Conservation (phyloP, 2,329 filamentous ascomycete genomes). For the Thermothelomyces thermophilus region DNA sequence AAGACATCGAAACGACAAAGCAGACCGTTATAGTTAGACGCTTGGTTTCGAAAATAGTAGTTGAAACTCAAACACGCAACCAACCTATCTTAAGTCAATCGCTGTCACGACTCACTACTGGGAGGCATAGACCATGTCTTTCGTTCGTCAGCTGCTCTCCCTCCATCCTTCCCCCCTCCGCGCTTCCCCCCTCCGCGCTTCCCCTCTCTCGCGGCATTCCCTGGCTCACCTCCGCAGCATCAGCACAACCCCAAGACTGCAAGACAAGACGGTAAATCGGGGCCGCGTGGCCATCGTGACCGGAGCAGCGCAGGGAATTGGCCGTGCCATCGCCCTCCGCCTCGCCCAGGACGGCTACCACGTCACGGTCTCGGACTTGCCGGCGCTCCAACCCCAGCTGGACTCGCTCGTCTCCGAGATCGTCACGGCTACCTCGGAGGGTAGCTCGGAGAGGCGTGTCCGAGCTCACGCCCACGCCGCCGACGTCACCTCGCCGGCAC, state of each 20-base stretch:
- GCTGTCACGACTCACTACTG: too few relatives aligned
- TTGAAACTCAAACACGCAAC: too few relatives aligned
- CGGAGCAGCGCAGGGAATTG: slow-evolving; percentile 37
- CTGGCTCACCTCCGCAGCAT: background rate
- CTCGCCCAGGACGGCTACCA: slow-evolving; percentile 60
- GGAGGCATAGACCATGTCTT: background rate
- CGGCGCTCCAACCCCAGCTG: slow-evolving; percentile 48
- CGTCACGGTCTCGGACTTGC: slow-evolving; percentile 58
- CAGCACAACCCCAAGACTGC: background rate
- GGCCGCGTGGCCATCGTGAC: slow-evolving; percentile 22
- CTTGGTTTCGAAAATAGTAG: too few relatives aligned
- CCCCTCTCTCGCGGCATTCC: background rate
- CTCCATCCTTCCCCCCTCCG: too few relatives aligned
- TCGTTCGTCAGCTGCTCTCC: too few relatives aligned
- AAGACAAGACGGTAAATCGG: background rate
- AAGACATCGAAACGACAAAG: too few relatives aligned
- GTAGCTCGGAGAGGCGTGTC: background rate
- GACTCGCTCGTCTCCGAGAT: slow-evolving; percentile 35
- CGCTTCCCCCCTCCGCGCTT: too few relatives aligned
- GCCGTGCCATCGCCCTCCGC: slow-evolving; percentile 56
- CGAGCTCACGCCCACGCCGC: slow-evolving; percentile 47
- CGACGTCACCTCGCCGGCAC: slow-evolving; percentile 51
- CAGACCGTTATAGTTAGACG: too few relatives aligned
- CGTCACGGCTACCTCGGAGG: slow-evolving; percentile 30
- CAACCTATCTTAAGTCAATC: too few relatives aligned